Percentiles rank a stretch among this genome's conserved stretches.
phyloP scores from a whole-genome alignment of 2,329 filamentous ascomycete genomes.

The Talaromyces amestolkiae region DNA sequence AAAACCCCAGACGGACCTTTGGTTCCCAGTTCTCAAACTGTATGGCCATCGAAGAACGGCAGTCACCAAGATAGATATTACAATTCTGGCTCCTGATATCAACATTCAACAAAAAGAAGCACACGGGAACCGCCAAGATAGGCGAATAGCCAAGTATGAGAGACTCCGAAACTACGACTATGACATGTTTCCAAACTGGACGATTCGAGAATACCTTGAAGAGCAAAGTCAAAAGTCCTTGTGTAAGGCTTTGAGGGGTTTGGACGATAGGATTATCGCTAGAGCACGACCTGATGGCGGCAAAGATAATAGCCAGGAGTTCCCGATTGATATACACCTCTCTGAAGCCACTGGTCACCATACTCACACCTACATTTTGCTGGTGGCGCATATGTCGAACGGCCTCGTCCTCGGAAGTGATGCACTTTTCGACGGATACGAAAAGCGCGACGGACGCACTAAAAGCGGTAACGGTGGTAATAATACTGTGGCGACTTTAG shows the following conservation, averaged over 20 bases:
- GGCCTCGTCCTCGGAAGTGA: slow-evolving; percentile 53
- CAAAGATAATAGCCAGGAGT: background rate
- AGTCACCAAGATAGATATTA: slow-evolving; percentile 39
- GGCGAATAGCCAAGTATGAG: slow-evolving; percentile 1
- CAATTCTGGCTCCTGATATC: slow-evolving; percentile 38
- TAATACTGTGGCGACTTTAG: slow-evolving; percentile 29
- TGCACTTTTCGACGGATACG: slow-evolving; percentile 44
- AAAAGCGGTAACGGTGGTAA: slow-evolving; percentile 15
- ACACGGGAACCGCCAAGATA: slow-evolving; percentile 10
- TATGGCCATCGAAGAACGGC: slow-evolving; percentile 28
- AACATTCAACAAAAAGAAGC: slow-evolving; percentile 14
- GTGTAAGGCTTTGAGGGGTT: slow-evolving; percentile 21
- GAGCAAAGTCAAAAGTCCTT: slow-evolving; percentile 22
- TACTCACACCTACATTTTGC: slow-evolving; percentile 53
- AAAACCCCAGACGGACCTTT: background rate
- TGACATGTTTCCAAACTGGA: slow-evolving; percentile 11
- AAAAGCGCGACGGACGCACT: slow-evolving; percentile 14
- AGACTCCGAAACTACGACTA: background rate
- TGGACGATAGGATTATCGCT: slow-evolving; percentile 19
- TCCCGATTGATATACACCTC: slow-evolving; percentile 30
- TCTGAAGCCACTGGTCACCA: slow-evolving; percentile 46
- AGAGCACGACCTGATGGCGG: background rate
- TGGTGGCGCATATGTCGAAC: slow-evolving; percentile 52
- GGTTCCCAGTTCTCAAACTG: slow-evolving; percentile 36
- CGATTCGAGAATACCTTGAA: slow-evolving; percentile 29